These are phyloP conservation scores for Chalciporus sp. DNA, from an alignment of 1,284 basidiomycete species.

Conservation along the genomic window DNA sequence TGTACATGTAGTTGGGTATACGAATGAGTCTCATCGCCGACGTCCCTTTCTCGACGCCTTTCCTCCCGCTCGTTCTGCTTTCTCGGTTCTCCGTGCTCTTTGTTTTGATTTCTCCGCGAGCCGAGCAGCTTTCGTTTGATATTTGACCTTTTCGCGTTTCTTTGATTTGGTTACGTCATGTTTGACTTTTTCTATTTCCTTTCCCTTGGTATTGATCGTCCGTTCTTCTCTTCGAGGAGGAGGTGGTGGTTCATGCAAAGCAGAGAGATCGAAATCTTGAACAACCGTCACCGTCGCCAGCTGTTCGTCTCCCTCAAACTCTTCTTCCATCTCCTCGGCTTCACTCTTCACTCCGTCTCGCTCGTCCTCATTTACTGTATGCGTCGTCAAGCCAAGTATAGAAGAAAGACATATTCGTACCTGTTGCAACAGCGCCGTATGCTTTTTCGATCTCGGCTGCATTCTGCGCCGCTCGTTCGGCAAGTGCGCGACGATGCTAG, in stretches of 20 bases:
- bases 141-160: slow-evolving; percentile 42
- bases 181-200: slow-evolving; percentile 4
- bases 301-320: slow-evolving; percentile 74
- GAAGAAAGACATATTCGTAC: slow-evolving; percentile 33
- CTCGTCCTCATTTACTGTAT: slow-evolving; percentile 41
- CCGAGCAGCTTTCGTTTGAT: slow-evolving; percentile 65
- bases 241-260: slow-evolving; percentile 49
- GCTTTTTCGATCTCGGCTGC: slow-evolving; percentile 69
- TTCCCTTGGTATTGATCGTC: slow-evolving; percentile 7
- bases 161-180: slow-evolving; percentile 22
- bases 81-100: slow-evolving; percentile 60
- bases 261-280: slow-evolving; percentile 75
- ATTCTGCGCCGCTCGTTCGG: slow-evolving; percentile 71
- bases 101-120: slow-evolving; percentile 59
- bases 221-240: neutral
- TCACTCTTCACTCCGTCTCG: slow-evolving; percentile 28
- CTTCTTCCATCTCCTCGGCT: slow-evolving; percentile 51
- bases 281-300: slow-evolving; percentile 83
- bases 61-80: slow-evolving; percentile 67
- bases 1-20: too few relatives aligned
- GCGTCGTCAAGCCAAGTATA: slow-evolving; percentile 13
- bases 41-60: slow-evolving; percentile 48
- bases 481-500: slow-evolving; percentile 69
- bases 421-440: slow-evolving; percentile 57
- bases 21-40: slow-evolving; percentile 16